Percentiles rank a stretch among this genome's conserved stretches.
phyloP scores from a whole-genome alignment of 139 green algal genomes.

The Micromonas pusilla region DNA sequence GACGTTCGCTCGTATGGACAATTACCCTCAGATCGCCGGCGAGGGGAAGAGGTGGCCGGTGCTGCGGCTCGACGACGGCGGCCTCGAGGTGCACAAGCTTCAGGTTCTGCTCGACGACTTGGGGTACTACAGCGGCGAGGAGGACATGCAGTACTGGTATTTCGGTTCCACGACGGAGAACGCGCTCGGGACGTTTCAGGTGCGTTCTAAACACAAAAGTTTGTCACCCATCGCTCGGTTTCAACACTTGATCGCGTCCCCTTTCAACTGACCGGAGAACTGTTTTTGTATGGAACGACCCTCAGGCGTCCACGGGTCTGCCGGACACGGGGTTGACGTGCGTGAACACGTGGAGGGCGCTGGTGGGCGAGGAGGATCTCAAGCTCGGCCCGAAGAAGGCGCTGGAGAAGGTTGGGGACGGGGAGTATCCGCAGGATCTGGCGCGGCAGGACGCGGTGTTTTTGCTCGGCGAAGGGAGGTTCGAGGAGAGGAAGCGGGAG shows the following conservation, averaged over 20 bases:
- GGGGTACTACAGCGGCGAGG: slow-evolving; percentile 49
- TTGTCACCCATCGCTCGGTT: too few relatives aligned
- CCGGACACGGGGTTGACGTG: slow-evolving; percentile 18
- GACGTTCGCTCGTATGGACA: too few relatives aligned
- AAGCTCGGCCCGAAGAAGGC: background rate
- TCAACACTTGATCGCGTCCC: too few relatives aligned
- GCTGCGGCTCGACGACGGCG: slow-evolving; percentile 55
- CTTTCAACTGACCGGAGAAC: too few relatives aligned
- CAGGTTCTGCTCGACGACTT: slow-evolving; percentile 41
- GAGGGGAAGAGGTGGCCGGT: slow-evolving; percentile 12
- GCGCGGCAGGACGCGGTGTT: background rate
- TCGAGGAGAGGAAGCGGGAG: background rate
- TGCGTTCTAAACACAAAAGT: too few relatives aligned
- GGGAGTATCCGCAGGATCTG: slow-evolving; percentile 3
- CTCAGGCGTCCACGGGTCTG: background rate
- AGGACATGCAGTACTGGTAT: slow-evolving; percentile 58
- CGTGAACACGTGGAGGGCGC: background rate
- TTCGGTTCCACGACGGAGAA: slow-evolving; percentile 48
- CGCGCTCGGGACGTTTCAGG: slow-evolving; percentile 55
- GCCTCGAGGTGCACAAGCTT: slow-evolving; percentile 50
- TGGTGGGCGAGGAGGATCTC: slow-evolving; percentile 1
- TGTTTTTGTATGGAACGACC: too few relatives aligned
- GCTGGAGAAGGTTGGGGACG: background rate
- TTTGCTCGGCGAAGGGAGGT: background rate
- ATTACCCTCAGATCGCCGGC: background rate